Evolutionary conservation across 805 yeast species (phyloP).

Genomic region (Candida broadrunensis): DNA sequence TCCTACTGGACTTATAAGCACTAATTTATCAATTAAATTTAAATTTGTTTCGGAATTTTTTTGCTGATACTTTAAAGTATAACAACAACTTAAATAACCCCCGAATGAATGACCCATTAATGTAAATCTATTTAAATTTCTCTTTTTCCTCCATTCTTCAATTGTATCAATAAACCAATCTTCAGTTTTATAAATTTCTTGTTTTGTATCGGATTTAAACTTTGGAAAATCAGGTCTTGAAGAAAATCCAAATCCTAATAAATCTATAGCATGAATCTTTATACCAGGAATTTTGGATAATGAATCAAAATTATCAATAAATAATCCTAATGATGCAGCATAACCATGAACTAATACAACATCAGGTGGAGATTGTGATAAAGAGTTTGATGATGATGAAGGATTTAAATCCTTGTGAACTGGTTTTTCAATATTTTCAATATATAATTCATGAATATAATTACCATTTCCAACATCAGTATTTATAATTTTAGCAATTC

Average conservation of each 20-base stretch:
- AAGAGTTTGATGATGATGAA: not conserved
- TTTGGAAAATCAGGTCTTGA: conserved; percentile 50
- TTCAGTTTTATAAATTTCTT: conserved; percentile 34
- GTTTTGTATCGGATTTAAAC: conserved; percentile 23
- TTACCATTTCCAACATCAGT: conserved; percentile 55
- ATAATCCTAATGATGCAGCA: conserved; percentile 87
- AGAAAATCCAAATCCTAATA: conserved; percentile 71
- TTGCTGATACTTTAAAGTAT: conserved; percentile 39
- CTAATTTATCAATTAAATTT: conserved; percentile 33
- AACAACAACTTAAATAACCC: conserved; percentile 42
- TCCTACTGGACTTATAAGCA: conserved; percentile 43
- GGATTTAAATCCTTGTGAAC: not conserved
- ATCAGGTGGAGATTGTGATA: conserved; percentile 28
- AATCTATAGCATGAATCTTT: conserved; percentile 64
- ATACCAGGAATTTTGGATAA: conserved; percentile 50
- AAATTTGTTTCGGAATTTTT: conserved; percentile 12
- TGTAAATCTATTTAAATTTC: conserved; percentile 31
- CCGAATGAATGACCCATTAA: conserved; percentile 46
- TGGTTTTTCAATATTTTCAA: conserved; percentile 48
- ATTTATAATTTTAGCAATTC: conserved; percentile 46
- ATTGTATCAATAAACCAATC: conserved; percentile 44
- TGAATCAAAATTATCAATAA: conserved; percentile 61
- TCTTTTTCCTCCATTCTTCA: conserved; percentile 40
- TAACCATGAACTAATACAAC: conserved; percentile 87
- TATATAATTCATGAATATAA: conserved; percentile 73